Evolutionary conservation across 345 rosid species (phyloP), one percentile per base, ranked within the genome.

Genomic region (Trapa bicornis): DNA sequence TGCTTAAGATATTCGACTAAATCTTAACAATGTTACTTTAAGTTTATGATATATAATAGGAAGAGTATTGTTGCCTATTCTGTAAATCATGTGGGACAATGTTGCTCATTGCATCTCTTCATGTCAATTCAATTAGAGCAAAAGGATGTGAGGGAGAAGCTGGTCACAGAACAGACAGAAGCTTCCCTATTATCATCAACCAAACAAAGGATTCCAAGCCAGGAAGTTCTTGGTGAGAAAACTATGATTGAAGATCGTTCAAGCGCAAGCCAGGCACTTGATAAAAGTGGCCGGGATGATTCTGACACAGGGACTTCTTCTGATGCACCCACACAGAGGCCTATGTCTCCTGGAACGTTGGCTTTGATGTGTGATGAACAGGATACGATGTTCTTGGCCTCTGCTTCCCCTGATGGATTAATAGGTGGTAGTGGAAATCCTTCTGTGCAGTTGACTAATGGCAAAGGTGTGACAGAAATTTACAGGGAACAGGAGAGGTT

Each of bases 281-380:
- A 86, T 74, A 85, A 86, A 80, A 48, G 39, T 75, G 83, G 73
- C 64, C 75, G 72, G 42, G 85, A 81, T 63, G 82, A 79, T 72
- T 82, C 80, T 29, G 75, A 71, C 70, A 79, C 80, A 43, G 95
- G 83, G 67, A 83, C 86, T 58, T 58, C 63, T 63, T 77, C 70
- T 50, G 93, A 85, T 76, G 80, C 70, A 47, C 81, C 85, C 61
- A 85, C 85, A 79, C 48, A 45, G 48, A 85, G 89, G 72, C 96
- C 99, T 14, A 81, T 95, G 84, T 95, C 97, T 71, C 99, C 99
- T 56, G 97, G 92, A 76, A 95, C 99, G 56, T 78, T 95, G 84
- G 99, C 91, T 67, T 81, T 95, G 77, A 95, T 95, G 99, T 95
- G 99, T 70, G 96, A 95, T 78, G 99, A 95, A 73, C 84, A 91